Conservation (phyloP, 2,329 filamentous ascomycete genomes). For the Pseudogymnoascus sp. region DNA sequence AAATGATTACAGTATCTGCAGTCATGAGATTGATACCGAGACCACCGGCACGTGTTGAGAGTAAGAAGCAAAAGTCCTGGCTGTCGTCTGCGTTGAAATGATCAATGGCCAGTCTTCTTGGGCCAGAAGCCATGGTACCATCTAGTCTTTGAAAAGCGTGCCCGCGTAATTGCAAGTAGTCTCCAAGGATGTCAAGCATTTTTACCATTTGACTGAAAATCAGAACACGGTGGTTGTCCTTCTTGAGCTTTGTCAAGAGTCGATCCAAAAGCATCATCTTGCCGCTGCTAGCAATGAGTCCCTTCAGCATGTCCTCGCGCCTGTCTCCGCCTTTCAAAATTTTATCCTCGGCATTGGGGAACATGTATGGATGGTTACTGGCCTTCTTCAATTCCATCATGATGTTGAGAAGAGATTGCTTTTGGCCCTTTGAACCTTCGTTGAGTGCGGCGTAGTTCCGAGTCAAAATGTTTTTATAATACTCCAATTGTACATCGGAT, state of each 20-base stretch:
- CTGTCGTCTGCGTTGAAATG: slow-evolving; percentile 97
- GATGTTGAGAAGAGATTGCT: slow-evolving; percentile 91
- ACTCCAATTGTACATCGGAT: slow-evolving; percentile 91
- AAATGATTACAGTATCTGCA: slow-evolving; percentile 93
- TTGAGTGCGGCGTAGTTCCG: slow-evolving; percentile 93
- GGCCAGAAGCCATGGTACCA: slow-evolving; percentile 82
- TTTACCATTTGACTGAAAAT: slow-evolving; percentile 99
- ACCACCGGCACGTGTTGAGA: slow-evolving; percentile 92
- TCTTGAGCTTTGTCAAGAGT: slow-evolving; percentile 86
- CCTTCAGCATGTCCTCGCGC: slow-evolving; percentile 85
- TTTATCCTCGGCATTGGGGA: slow-evolving; percentile 84
- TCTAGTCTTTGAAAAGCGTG: slow-evolving; percentile 93
- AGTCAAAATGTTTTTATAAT: slow-evolving; percentile 98
- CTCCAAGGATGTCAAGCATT: slow-evolving; percentile 92
- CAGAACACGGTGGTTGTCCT: slow-evolving; percentile 87
- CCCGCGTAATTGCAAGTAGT: slow-evolving; percentile 87
- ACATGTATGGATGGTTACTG: slow-evolving; percentile 98
- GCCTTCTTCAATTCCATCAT: slow-evolving; percentile 99
- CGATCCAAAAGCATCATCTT: slow-evolving; percentile 99
- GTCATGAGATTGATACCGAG: slow-evolving; percentile 99
- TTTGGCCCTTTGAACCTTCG: slow-evolving; percentile 81
- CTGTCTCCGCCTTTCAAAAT: slow-evolving; percentile 73
- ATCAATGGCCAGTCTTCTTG: slow-evolving; percentile 88
- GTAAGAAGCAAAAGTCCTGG: slow-evolving; percentile 89
- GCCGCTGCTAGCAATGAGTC: slow-evolving; percentile 90